Evolutionary conservation across 805 yeast genomes (phyloP).

Genomic region (Phaffomyces opuntiae): DNA sequence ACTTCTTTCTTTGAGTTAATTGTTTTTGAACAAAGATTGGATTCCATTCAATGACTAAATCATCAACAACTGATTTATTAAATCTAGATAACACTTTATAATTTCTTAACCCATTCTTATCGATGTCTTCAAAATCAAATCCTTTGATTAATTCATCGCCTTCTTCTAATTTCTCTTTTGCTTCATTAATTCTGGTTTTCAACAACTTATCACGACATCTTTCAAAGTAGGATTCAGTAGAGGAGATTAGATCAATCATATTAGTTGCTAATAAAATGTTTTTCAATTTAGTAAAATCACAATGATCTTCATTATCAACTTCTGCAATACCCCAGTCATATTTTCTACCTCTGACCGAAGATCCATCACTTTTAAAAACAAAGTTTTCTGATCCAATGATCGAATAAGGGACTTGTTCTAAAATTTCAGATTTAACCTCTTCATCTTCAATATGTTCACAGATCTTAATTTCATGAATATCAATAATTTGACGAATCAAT

Average conservation of each 20-base stretch:
- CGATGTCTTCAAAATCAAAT: constrained; percentile 23
- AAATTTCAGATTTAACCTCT: constrained; percentile 26
- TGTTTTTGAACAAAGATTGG: constrained; percentile 42
- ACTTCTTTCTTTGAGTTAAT: constrained; percentile 34
- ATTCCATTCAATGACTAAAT: constrained; percentile 33
- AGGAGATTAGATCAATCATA: constrained; percentile 69
- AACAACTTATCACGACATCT: constrained; percentile 55
- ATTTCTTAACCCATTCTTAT: constrained; percentile 28
- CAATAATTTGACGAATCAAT: constrained; percentile 42
- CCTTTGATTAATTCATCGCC: constrained; percentile 5
- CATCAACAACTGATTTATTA: constrained; percentile 32
- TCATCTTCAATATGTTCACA: constrained; percentile 44
- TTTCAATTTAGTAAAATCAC: constrained; percentile 67
- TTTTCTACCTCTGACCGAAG: constrained; percentile 60
- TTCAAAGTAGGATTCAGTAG: constrained; percentile 74
- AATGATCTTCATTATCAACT: constrained; percentile 67
- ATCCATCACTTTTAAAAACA: constrained; percentile 36
- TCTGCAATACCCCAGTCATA: constrained; percentile 87
- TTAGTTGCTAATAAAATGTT: constrained; percentile 59
- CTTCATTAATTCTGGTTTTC: constrained; percentile 34
- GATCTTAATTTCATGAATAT: constrained; percentile 47
- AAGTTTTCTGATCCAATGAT: constrained; percentile 59
- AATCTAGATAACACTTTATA: constrained; percentile 33
- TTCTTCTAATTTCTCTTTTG: constrained; percentile 12
- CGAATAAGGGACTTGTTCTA: constrained; percentile 55